Evolutionary conservation across 768 basidiomycete species (phyloP).

Genomic region (Termitomyces sp.): DNA sequence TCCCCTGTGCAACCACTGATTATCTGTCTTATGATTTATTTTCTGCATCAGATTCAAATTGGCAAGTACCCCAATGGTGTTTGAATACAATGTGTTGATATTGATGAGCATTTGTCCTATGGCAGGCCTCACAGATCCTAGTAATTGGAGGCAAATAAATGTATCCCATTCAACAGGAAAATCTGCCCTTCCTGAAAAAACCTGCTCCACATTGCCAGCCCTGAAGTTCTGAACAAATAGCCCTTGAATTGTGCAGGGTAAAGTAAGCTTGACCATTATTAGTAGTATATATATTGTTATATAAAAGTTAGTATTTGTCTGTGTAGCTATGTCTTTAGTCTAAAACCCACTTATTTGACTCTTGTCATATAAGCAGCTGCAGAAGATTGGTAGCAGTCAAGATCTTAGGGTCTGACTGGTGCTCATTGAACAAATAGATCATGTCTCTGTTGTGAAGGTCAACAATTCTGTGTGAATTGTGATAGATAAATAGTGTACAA

Average conservation of each 20-base stretch:
- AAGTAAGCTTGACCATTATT: conserved; percentile 49
- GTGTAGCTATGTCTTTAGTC: not conserved
- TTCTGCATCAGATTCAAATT: too few species aligned
- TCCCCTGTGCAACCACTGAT: too few species aligned
- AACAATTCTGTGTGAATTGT: not conserved
- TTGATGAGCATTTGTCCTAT: conserved; percentile 37
- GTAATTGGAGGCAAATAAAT: not conserved
- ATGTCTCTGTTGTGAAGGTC: conserved; percentile 20
- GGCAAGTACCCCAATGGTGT: too few species aligned
- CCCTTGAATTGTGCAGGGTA: conserved; percentile 21
- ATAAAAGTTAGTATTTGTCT: not conserved
- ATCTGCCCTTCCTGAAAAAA: conserved; percentile 41
- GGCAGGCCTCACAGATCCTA: conserved; percentile 43
- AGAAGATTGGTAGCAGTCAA: conserved; percentile 41
- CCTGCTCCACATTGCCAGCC: conserved; percentile 44
- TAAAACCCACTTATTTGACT: conserved; percentile 37
- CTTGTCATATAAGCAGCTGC: conserved; percentile 47
- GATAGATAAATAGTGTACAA: conserved; percentile 21
- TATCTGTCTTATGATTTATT: too few species aligned
- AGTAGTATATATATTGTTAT: conserved; percentile 29
- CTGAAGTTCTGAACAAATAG: conserved; percentile 17
- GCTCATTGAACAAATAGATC: conserved; percentile 16
- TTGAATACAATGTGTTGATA: conserved; percentile 44
- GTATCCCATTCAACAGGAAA: not conserved
- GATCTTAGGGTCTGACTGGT: conserved; percentile 19